Conservation (phyloP, 2,329 filamentous ascomycete species). For the Diplodia corticola region DNA sequence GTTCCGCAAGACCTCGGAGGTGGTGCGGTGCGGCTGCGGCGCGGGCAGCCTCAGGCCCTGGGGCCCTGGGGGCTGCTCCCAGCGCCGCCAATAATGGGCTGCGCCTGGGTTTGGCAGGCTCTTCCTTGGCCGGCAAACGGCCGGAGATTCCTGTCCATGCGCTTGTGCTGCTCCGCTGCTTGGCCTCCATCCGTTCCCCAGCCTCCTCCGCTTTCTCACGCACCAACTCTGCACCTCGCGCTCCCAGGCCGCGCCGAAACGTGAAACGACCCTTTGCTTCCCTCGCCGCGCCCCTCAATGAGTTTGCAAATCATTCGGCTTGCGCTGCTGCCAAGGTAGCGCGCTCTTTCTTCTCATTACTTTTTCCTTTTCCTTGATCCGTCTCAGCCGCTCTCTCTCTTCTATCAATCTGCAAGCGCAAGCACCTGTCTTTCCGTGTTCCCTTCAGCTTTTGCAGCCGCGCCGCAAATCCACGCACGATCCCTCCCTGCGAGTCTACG, state of each 20-base stretch:
- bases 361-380: constrained; percentile 16
- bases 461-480: constrained; percentile 21
- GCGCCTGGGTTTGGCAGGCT: neutral
- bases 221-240: neutral
- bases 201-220: constrained; percentile 18
- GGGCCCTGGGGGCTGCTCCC: neutral
- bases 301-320: neutral
- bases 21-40: constrained; percentile 19
- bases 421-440: constrained; percentile 24
- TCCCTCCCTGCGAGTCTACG: constrained; percentile 22
- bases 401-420: constrained; percentile 18
- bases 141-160: constrained; percentile 15
- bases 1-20: constrained; percentile 11
- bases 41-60: constrained; percentile 12
- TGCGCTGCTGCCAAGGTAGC: constrained; percentile 25
- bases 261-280: constrained; percentile 14
- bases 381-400: constrained; percentile 24
- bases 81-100: neutral
- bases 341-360: constrained; percentile 31
- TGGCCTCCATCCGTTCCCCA: constrained; percentile 15
- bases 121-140: constrained; percentile 2
- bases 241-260: constrained; percentile 6
- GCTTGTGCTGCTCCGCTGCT: constrained; percentile 6
- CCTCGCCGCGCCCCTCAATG: constrained; percentile 3
- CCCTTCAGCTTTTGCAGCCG: constrained; percentile 16